Percentiles rank a stretch among this genome's conserved stretches.
Evolutionary conservation across 495 filamentous ascomycete genomes (phyloP).

Genomic region (Aspergillus mulundensis): DNA sequence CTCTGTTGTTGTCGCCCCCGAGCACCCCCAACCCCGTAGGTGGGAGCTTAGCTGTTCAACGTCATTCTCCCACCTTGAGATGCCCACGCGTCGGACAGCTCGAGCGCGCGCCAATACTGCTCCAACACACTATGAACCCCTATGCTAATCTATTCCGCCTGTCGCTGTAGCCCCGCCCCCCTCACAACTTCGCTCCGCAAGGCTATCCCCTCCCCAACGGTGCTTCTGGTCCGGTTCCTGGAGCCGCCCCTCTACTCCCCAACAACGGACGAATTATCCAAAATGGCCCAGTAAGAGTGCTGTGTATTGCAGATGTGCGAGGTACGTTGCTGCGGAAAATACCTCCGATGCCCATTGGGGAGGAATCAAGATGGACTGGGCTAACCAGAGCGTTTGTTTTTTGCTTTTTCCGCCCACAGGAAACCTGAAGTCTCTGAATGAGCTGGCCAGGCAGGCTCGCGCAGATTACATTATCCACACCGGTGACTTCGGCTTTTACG

Average conservation of each 20-base stretch:
- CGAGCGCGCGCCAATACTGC: constrained; percentile 7
- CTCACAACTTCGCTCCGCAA: constrained; percentile 45
- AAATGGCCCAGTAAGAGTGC: constrained; percentile 74
- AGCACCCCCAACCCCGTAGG: constrained; percentile 4
- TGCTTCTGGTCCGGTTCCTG: constrained; percentile 46
- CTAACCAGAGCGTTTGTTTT: constrained; percentile 15
- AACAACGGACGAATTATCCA: constrained; percentile 77
- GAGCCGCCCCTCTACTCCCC: constrained; percentile 53
- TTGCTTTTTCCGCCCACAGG: constrained; percentile 50
- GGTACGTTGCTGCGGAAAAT: constrained; percentile 50
- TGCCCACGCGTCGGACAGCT: constrained; percentile 14
- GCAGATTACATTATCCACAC: constrained; percentile 98
- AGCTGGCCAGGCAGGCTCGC: constrained; percentile 85
- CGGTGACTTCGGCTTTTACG: constrained; percentile 99
- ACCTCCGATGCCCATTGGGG: background rate
- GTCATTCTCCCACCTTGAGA: constrained; percentile 13
- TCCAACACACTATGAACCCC: background rate
- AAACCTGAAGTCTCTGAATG: constrained; percentile 92
- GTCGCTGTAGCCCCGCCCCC: constrained; percentile 39
- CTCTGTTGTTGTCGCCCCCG: constrained; percentile 13
- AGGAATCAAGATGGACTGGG: background rate
- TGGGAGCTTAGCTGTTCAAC: constrained; percentile 19
- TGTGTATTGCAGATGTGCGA: constrained; percentile 97
- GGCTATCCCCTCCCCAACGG: constrained; percentile 50
- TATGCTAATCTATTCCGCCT: constrained; percentile 14